phyloP scores from a whole-genome alignment of 1,284 basidiomycete species.

The Volvariella volvacea region DNA sequence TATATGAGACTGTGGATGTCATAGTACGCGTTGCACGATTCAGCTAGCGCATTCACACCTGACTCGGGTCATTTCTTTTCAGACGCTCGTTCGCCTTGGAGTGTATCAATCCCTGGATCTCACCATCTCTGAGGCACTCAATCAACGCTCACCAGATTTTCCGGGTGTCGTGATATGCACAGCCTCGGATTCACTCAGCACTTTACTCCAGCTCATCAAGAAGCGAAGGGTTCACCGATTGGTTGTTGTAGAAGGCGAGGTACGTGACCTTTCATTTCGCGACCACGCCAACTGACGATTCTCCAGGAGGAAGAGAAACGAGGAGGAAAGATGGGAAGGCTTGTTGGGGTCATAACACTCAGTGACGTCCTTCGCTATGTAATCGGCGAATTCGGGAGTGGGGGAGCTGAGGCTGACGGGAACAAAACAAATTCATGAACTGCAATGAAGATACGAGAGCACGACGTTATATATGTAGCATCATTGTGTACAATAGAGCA shows the following conservation, averaged over 20 bases:
- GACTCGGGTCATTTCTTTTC: constrained; percentile 6
- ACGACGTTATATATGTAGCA: neutral
- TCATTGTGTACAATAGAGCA: no score
- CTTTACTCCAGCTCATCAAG: constrained; percentile 88
- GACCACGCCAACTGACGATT: constrained; percentile 9
- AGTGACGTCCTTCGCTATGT: constrained; percentile 88
- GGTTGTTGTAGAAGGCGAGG: constrained; percentile 87
- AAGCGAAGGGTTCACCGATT: constrained; percentile 91
- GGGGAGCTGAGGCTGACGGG: constrained; percentile 29
- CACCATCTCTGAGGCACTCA: constrained; percentile 91
- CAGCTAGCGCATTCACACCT: constrained; percentile 7
- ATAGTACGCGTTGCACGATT: constrained; percentile 63
- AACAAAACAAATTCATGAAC: constrained; percentile 16
- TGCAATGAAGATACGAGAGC: constrained; percentile 9
- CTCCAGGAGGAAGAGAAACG: constrained; percentile 66
- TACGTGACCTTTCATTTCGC: constrained; percentile 16
- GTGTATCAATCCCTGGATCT: constrained; percentile 93
- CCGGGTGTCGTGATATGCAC: constrained; percentile 96
- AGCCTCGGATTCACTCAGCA: constrained; percentile 89
- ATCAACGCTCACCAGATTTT: constrained; percentile 88
- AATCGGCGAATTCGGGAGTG: constrained; percentile 58
- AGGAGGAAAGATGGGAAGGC: constrained; percentile 76
- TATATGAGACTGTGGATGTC: constrained; percentile 99
- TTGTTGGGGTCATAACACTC: constrained; percentile 86
- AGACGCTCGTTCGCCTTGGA: constrained; percentile 93